phyloP scores from a whole-genome alignment of 371 early-diverging fungal species.

The Lichtheimia corymbifera region DNA sequence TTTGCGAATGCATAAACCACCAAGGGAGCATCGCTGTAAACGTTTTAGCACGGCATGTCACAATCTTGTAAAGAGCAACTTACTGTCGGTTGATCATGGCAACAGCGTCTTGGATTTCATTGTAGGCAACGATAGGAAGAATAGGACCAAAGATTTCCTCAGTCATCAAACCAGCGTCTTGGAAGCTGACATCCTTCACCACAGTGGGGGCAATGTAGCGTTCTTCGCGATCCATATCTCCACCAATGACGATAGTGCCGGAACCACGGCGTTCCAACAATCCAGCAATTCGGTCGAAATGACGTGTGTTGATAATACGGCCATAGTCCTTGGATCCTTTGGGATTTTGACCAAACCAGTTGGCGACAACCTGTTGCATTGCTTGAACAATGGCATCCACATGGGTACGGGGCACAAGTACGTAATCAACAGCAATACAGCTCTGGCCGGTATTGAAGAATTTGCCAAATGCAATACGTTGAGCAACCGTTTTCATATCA shows the following conservation, averaged over 20 bases:
- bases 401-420: slow-evolving; percentile 59
- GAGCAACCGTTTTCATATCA: slow-evolving; percentile 64
- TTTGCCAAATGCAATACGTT: slow-evolving; percentile 82
- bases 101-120: slow-evolving; percentile 25
- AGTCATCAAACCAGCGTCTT: slow-evolving; percentile 29
- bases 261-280: slow-evolving; percentile 51
- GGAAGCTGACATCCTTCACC: slow-evolving; percentile 17
- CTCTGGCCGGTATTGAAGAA: slow-evolving; percentile 83
- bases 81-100: slow-evolving; percentile 26
- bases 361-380: slow-evolving; percentile 44
- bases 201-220: slow-evolving; percentile 21
- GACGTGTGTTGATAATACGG: slow-evolving; percentile 71
- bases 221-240: slow-evolving; percentile 22
- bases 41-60: slow-evolving; percentile 38
- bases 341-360: slow-evolving; percentile 57
- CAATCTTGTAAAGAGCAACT: slow-evolving; percentile 16
- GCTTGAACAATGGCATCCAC: slow-evolving; percentile 50
- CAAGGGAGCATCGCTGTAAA: slow-evolving; percentile 62
- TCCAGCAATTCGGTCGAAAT: slow-evolving; percentile 67
- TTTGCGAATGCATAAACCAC: slow-evolving; percentile 68
- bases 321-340: slow-evolving; percentile 53
- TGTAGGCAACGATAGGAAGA: slow-evolving; percentile 54
- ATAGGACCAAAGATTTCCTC: slow-evolving; percentile 81
- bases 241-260: slow-evolving; percentile 51
- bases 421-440: slow-evolving; percentile 86